Percentiles rank a stretch among this genome's conserved stretches.
These are phyloP conservation scores for Berberis thunbergii DNA, from an alignment of 164 flowering plant genomes.

Conservation along the genomic window DNA sequence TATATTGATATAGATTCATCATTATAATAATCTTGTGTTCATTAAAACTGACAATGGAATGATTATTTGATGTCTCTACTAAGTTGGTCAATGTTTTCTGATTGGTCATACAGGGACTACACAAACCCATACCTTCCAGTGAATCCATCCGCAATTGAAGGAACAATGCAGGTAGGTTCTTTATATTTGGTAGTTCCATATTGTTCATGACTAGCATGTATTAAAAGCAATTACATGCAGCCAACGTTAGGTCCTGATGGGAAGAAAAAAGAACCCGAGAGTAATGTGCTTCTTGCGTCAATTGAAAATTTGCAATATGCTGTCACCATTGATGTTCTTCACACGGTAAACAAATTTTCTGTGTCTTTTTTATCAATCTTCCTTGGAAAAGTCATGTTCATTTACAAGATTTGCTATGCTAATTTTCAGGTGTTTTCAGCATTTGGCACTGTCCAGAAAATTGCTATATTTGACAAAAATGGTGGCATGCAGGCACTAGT, in stretches of 20 bases:
- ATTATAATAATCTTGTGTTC: too few relatives aligned
- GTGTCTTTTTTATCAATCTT: neutral
- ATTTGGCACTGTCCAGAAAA: constrained; percentile 86
- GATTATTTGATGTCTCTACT: too few relatives aligned
- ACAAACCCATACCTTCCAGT: constrained; percentile 94
- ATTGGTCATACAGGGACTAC: constrained; percentile 60
- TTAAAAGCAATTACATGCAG: constrained; percentile 27
- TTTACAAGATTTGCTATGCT: neutral
- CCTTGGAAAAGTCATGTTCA: neutral
- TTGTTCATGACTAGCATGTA: too few relatives aligned
- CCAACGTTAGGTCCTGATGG: constrained; percentile 56
- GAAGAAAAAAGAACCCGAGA: constrained; percentile 73
- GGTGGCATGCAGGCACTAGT: constrained; percentile 89
- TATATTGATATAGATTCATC: too few relatives aligned
- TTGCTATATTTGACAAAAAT: constrained; percentile 98
- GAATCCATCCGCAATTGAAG: constrained; percentile 90
- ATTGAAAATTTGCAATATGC: constrained; percentile 98
- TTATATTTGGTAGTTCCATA: neutral
- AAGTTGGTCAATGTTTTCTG: too few relatives aligned
- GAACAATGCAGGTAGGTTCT: constrained; percentile 61
- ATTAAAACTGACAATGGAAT: too few relatives aligned
- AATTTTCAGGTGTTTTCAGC: constrained; percentile 73
- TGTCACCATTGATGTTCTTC: constrained; percentile 79
- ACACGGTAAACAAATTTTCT: constrained; percentile 45
- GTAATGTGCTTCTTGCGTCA: constrained; percentile 93